Conservation (phyloP, 495 filamentous ascomycete genomes). For the Aspergillus nidulans region DNA sequence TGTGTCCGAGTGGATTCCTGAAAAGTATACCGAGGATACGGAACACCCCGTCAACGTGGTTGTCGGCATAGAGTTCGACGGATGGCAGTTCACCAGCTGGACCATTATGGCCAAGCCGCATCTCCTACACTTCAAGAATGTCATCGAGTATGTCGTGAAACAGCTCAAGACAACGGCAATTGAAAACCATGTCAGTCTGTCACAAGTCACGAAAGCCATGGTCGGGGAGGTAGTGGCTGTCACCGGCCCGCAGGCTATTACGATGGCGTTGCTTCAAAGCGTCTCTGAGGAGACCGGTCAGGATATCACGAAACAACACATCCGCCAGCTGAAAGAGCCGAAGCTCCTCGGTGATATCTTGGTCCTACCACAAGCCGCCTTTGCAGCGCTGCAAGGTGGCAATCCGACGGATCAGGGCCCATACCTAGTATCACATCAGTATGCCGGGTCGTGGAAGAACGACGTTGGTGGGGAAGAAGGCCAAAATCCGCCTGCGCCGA, state of each 20-base stretch:
- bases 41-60: conserved; percentile 27
- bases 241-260: conserved; percentile 40
- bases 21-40: conserved; percentile 10
- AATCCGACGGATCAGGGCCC: conserved; percentile 25
- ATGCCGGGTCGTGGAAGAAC: conserved; percentile 27
- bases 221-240: conserved; percentile 35
- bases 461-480: conserved; percentile 8
- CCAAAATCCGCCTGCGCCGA: neutral
- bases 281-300: conserved; percentile 18
- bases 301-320: conserved; percentile 22
- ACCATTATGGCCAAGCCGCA: conserved; percentile 34
- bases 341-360: conserved; percentile 37
- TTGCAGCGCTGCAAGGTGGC: conserved; percentile 31
- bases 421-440: conserved; percentile 30
- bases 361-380: conserved; percentile 37
- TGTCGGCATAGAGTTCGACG: conserved; percentile 40
- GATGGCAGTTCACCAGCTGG: conserved; percentile 37
- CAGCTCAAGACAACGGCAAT: conserved; percentile 7
- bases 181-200: conserved; percentile 3
- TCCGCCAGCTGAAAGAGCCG: conserved; percentile 28
- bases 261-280: conserved; percentile 30
- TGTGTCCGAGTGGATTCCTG: conserved; percentile 36
- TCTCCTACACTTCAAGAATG: conserved; percentile 7
- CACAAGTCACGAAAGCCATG: conserved; percentile 25
- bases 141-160: conserved; percentile 11